Evolutionary conservation across 1,284 basidiomycete genomes (phyloP), one percentile per base, ranked within the genome.

Genomic region (Ceratobasidium theobromae): DNA sequence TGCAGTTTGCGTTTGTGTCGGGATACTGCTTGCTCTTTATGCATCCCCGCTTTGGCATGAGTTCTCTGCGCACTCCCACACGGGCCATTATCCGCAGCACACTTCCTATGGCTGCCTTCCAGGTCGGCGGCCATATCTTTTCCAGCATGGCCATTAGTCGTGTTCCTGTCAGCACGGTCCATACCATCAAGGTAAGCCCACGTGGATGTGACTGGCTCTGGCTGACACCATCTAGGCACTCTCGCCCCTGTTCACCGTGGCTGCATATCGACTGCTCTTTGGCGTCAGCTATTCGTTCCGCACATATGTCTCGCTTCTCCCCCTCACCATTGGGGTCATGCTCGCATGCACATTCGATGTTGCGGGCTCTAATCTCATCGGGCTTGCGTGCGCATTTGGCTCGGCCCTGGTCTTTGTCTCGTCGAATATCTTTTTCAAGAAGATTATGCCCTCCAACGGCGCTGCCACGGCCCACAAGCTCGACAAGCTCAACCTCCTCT

Each of bases 381-480:
- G 95, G 18, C 79, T 98, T 25, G 77, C 95, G 14, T 96, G 91
- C 75, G 94, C 95, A 2, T 93, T 98, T 73, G 94, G 94, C 40
- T 96, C 93, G 14, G 95, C 95, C 25, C 78, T 98, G 68, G 87
- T 99, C 71, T 98, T 99, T 75, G 97, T 99, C 55, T 93, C 91
- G 68, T 95, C 95, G 71, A 99, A 99, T 79, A 98, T 99, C 73
- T 98, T 96, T 77, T 97, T 96, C 84, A 99, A 99, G 79, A 98
- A 98, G 81, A 88, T 99, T 68, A 89, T 99, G 82, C 95, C 95
- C 0, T 73, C 73, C 16, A 53, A 58, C 18, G 82, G 80, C 53
- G 73, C 79, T 9, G 69, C 77, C 32, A 79, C 83, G 1, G 78
- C 82, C 8, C 87, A 88, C 75, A 94, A 94, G 75, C 83, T 99